Evolutionary conservation across 495 filamentous ascomycete species (phyloP).

Genomic region (Entonaema liquescens): DNA sequence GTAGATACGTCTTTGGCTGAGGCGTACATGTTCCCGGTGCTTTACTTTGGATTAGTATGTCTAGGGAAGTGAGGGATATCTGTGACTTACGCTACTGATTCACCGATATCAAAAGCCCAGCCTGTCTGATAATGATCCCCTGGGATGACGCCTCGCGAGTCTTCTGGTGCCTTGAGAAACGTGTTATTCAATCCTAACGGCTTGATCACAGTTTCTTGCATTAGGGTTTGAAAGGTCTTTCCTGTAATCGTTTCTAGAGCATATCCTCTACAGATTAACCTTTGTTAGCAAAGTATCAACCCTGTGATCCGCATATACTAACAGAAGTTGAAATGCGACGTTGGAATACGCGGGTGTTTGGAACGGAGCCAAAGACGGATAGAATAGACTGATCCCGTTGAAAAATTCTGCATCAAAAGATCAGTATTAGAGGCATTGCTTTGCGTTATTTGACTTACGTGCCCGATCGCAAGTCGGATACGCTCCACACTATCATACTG

Average conservation of each 20-base stretch:
- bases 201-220: constrained; percentile 51
- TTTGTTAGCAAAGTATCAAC: neutral
- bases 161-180: constrained; percentile 45
- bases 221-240: constrained; percentile 47
- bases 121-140: constrained; percentile 42
- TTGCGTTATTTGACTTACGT: constrained; percentile 39
- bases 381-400: constrained; percentile 43
- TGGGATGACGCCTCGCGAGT: constrained; percentile 49
- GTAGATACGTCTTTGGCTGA: constrained; percentile 59
- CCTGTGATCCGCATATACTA: constrained; percentile 7
- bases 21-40: constrained; percentile 67
- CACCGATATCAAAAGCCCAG: constrained; percentile 50
- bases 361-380: constrained; percentile 50
- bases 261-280: constrained; percentile 45
- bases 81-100: constrained; percentile 49
- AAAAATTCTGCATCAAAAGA: constrained; percentile 49
- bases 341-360: constrained; percentile 54
- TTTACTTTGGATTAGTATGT: constrained; percentile 30
- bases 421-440: neutral
- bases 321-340: constrained; percentile 54
- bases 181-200: constrained; percentile 58
- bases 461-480: constrained; percentile 49
- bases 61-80: neutral
- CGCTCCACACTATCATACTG: constrained; percentile 47
- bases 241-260: constrained; percentile 54